phyloP scores from a whole-genome alignment of 2,329 filamentous ascomycete species.

The Fusarium succisae region DNA sequence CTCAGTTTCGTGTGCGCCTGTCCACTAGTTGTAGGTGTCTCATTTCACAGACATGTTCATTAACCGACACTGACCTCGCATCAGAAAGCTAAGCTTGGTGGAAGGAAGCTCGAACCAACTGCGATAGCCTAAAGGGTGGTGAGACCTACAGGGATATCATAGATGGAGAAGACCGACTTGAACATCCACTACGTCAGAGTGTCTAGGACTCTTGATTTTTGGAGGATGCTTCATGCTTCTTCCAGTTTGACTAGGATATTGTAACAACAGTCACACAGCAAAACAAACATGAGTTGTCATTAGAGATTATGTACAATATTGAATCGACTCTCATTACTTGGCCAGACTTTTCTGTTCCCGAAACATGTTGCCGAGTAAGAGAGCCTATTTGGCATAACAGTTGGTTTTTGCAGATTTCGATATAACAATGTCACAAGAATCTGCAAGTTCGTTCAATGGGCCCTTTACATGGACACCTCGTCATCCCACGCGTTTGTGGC shows the following conservation, averaged over 20 bases:
- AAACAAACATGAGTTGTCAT: background rate
- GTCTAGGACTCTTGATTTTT: background rate
- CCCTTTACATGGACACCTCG: background rate
- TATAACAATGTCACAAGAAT: background rate
- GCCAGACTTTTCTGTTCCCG: too few species aligned
- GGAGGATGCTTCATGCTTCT: background rate
- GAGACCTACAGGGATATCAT: background rate
- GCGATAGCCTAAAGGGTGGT: background rate
- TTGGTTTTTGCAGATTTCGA: background rate
- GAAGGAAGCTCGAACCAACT: background rate
- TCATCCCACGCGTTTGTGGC: background rate
- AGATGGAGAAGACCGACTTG: background rate
- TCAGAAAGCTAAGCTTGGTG: background rate
- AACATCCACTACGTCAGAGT: background rate
- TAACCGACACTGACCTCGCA: rapidly evolving
- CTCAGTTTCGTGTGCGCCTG: background rate
- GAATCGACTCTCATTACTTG: background rate
- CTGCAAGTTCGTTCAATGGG: background rate
- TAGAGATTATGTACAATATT: background rate
- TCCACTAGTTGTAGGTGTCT: background rate
- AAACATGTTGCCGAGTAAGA: background rate
- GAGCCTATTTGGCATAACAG: background rate
- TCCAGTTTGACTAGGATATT: background rate
- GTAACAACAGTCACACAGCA: background rate
- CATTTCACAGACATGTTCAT: too few species aligned